Evolutionary conservation across 805 yeast species (phyloP).

Genomic region (Candida quercuum): DNA sequence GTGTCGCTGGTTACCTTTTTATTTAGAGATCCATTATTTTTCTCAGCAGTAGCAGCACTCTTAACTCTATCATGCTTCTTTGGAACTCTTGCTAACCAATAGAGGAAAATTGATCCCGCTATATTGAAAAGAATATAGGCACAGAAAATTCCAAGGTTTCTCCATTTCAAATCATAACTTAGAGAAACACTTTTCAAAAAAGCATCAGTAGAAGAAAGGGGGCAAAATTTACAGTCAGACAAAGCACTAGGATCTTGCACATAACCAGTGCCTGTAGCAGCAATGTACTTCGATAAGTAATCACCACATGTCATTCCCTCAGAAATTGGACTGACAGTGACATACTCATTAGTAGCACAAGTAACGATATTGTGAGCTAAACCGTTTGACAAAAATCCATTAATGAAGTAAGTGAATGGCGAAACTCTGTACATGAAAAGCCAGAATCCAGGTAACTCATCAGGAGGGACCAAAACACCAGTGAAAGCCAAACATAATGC

Average conservation of each 20-base stretch:
- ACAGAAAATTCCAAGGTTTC: constrained; percentile 56
- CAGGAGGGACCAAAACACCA: constrained; percentile 65
- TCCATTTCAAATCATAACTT: constrained; percentile 50
- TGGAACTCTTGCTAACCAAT: constrained; percentile 70
- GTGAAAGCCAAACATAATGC: constrained; percentile 65
- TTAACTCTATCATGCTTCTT: constrained; percentile 37
- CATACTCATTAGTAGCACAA: constrained; percentile 45
- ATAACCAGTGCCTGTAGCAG: constrained; percentile 24
- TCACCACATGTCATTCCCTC: constrained; percentile 53
- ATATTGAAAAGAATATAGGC: constrained; percentile 37
- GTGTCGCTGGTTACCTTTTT: no score
- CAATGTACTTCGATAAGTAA: constrained; percentile 37
- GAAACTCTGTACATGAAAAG: constrained; percentile 69
- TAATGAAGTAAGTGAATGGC: constrained; percentile 64
- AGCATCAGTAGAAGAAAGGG: constrained; percentile 48
- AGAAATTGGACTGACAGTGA: constrained; percentile 44
- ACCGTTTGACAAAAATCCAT: constrained; percentile 49
- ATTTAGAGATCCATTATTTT: no score
- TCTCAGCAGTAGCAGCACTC: no score
- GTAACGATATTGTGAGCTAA: constrained; percentile 42
- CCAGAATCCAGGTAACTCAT: constrained; percentile 70
- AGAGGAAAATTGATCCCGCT: constrained; percentile 36
- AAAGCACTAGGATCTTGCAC: constrained; percentile 28
- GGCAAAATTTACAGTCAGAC: constrained; percentile 54
- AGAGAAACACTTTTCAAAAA: constrained; percentile 44